phyloP scores from a whole-genome alignment of 2,329 filamentous ascomycete species.

The Colletotrichum sp. region DNA sequence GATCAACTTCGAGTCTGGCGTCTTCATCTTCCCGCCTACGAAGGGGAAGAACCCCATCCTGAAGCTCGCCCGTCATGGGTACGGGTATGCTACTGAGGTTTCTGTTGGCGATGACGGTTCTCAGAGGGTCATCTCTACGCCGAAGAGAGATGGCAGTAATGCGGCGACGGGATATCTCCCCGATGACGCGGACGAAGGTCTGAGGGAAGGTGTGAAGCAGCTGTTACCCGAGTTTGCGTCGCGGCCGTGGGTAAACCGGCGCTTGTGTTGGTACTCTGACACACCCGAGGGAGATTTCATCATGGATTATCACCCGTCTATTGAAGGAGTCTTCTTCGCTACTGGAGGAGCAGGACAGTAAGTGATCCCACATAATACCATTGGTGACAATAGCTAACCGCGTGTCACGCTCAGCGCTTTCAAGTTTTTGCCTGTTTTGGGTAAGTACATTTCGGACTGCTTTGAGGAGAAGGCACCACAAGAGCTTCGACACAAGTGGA shows the following conservation, averaged over 20 bases:
- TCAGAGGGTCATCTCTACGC: constrained; percentile 57
- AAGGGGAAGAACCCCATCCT: constrained; percentile 51
- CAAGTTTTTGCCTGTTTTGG: constrained; percentile 30
- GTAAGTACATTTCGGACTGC: constrained; percentile 34
- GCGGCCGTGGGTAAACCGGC: constrained; percentile 53
- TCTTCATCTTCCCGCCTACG: constrained; percentile 62
- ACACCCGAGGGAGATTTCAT: constrained; percentile 69
- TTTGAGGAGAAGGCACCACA: constrained; percentile 33
- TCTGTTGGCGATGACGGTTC: constrained; percentile 52
- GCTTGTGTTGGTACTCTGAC: constrained; percentile 71
- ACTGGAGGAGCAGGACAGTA: constrained; percentile 52
- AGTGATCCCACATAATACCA: background rate
- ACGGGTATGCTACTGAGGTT: constrained; percentile 60
- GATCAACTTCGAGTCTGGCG: constrained; percentile 58
- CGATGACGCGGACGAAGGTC: constrained; percentile 64
- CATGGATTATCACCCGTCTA: constrained; percentile 58
- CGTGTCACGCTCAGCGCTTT: constrained; percentile 22
- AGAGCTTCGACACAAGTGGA: constrained; percentile 34
- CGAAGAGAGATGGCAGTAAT: constrained; percentile 39
- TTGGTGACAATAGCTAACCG: background rate
- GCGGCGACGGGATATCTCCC: constrained; percentile 74
- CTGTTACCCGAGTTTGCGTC: constrained; percentile 60
- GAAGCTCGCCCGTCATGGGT: constrained; percentile 66
- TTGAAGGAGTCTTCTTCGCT: constrained; percentile 51
- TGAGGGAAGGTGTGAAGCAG: constrained; percentile 54